These are phyloP conservation scores for Spongiforma sp. DNA, from an alignment of 1,284 basidiomycete species.

Conservation along the genomic window DNA sequence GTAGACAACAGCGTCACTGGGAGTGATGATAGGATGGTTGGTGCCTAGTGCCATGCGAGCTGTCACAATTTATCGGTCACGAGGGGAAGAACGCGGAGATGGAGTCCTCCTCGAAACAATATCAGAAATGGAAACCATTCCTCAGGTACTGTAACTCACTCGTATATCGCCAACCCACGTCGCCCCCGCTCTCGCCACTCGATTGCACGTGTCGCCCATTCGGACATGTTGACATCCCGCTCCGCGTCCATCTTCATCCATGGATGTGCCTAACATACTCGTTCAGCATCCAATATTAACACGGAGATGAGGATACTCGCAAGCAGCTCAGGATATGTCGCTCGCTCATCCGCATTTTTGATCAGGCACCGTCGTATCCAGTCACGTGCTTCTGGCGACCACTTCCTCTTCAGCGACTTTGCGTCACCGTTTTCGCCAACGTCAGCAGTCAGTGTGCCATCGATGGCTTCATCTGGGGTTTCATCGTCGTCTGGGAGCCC, in stretches of 20 bases:
- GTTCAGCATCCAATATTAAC: conserved; percentile 13
- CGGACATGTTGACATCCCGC: conserved; percentile 79
- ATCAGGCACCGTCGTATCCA: conserved; percentile 70
- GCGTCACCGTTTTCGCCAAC: conserved; percentile 30
- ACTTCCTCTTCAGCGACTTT: conserved; percentile 22
- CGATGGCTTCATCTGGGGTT: conserved; percentile 12
- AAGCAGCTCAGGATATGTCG: conserved; percentile 86
- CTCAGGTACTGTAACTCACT: conserved; percentile 25
- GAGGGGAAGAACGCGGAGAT: conserved; percentile 31
- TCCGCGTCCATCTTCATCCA: conserved; percentile 64
- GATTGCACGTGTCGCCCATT: conserved; percentile 77
- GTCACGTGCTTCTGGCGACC: conserved; percentile 53
- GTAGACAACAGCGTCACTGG: background rate
- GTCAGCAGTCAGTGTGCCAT: conserved; percentile 35
- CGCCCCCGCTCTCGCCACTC: conserved; percentile 45
- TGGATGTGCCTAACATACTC: conserved; percentile 60
- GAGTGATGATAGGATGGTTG: no score
- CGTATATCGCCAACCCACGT: conserved; percentile 24
- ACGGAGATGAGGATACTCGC: conserved; percentile 44
- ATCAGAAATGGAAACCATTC: conserved; percentile 18
- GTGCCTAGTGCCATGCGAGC: no score
- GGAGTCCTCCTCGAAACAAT: conserved; percentile 17
- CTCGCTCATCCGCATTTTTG: conserved; percentile 80
- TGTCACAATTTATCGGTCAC: conserved; percentile 25
- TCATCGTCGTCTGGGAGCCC: conserved; percentile 65